Evolutionary conservation across 1,284 basidiomycete genomes (phyloP).

Genomic region (Ganoderma lingzhi): DNA sequence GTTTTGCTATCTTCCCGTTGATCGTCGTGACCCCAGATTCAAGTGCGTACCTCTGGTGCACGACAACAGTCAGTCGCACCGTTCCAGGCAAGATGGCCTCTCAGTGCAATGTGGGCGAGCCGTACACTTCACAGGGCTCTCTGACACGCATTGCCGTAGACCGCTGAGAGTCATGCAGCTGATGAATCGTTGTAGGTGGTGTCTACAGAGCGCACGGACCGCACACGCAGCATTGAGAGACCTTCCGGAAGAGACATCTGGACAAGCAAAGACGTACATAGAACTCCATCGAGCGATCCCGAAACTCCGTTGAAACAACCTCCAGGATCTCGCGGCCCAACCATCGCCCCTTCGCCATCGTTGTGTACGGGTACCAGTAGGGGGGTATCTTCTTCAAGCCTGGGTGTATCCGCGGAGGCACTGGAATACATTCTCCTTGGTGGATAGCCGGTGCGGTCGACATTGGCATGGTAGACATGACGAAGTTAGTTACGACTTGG

Average conservation of each 20-base stretch:
- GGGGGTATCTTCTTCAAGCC: slow-evolving; percentile 78
- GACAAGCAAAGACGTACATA: slow-evolving; percentile 70
- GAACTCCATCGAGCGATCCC: slow-evolving; percentile 91
- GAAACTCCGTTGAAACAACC: slow-evolving; percentile 89
- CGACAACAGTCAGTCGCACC: slow-evolving; percentile 12
- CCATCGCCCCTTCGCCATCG: slow-evolving; percentile 94
- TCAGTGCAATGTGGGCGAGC: slow-evolving; percentile 13
- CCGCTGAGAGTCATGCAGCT: background rate
- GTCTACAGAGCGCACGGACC: slow-evolving; percentile 7
- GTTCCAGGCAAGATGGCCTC: slow-evolving; percentile 8
- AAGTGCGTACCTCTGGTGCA: slow-evolving; percentile 81
- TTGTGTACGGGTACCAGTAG: slow-evolving; percentile 88
- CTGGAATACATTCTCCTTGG: background rate
- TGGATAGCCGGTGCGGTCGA: background rate
- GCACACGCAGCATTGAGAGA: slow-evolving; percentile 28
- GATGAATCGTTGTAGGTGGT: background rate
- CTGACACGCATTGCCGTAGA: background rate
- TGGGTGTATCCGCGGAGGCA: background rate
- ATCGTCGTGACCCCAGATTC: slow-evolving; percentile 96
- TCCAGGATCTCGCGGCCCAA: slow-evolving; percentile 86
- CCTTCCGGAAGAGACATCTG: background rate
- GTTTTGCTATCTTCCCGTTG: slow-evolving; percentile 85
- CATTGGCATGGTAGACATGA: slow-evolving; percentile 28
- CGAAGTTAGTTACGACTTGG: slow-evolving; percentile 30
- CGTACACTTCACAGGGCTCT: background rate